Base-by-base conservation (phyloP, 441 rosid species). In the Arabidopsis lyrata region DNA sequence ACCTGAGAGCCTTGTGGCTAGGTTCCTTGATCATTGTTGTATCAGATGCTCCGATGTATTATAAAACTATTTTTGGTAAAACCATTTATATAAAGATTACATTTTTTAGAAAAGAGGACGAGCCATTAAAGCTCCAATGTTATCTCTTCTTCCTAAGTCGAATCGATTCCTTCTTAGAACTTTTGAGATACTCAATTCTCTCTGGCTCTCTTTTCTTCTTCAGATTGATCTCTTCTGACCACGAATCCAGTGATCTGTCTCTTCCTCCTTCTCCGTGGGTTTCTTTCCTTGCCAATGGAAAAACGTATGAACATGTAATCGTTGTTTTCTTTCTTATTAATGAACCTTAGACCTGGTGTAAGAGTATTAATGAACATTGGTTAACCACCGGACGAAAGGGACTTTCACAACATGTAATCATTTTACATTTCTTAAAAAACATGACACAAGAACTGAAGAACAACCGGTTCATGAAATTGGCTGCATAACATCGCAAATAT, bases 1-100 rank as follows among this genome's bases (percentile, higher is more conserved):
- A 80, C 90, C 89, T 0, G 85, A 66, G 47, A 94, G 99, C 79
- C 91, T 92, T 9, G 92, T 82, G 27, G 53, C 87, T 64, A 83
- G 78, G 83, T 81, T 94, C 7, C 76, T 94, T 52, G 79, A 90
- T 60, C 79, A 77, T 55, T 35, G 60, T 35, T 94, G 95, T 76
- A 84, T 92, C 70, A 80, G 68, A 50, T 94, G 99, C 85, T 85
- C 73, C 14, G 97, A 94, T 63, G 82, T 84, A 66, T 70, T 92
- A 78, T 92, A 83, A 85, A 56, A 41, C 10, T 49, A 18, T 9
- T 24, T 64, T 68, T 52, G 14, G 54, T 5, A 14, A 53, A 48
- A 9, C 11, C 57, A 44, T 36, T n/a, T 68, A 53, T 67, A 52
- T 45, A 66, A 74, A 56, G 27, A 34, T 31, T 22, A 16, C 6